Evolutionary conservation across 148 eudicot genomes (phyloP).

Genomic region (Chenopodium formosanum): DNA sequence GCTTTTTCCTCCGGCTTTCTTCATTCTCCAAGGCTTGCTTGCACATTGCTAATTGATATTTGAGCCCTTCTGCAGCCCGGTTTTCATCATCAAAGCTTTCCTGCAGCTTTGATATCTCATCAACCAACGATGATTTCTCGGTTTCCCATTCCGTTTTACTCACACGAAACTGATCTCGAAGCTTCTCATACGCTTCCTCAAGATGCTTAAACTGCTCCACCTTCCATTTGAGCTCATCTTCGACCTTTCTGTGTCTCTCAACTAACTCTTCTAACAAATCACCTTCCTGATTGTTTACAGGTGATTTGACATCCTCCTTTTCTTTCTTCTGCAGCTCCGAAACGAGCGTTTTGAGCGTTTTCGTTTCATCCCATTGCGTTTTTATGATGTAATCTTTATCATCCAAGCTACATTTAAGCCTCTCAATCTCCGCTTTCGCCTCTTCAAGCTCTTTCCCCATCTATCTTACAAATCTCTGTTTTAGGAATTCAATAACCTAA

Average conservation of each 20-base stretch:
- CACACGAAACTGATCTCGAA: slow-evolving; percentile 33
- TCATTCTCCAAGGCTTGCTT: slow-evolving; percentile 70
- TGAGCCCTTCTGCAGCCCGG: slow-evolving; percentile 42
- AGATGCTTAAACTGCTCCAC: slow-evolving; percentile 70
- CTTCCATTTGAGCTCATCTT: slow-evolving; percentile 84
- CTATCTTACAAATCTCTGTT: not conserved
- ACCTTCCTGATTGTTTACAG: slow-evolving; percentile 43
- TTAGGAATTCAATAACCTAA: not conserved
- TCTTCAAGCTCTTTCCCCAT: slow-evolving; percentile 72
- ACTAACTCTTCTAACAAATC: slow-evolving; percentile 44
- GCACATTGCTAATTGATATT: slow-evolving; percentile 48
- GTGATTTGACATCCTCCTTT: slow-evolving; percentile 32
- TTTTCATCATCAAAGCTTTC: slow-evolving; percentile 46
- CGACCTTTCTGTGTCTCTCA: slow-evolving; percentile 54
- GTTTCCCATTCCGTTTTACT: slow-evolving; percentile 64
- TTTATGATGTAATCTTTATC: slow-evolving; percentile 40
- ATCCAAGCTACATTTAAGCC: slow-evolving; percentile 39
- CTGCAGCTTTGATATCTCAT: slow-evolving; percentile 55
- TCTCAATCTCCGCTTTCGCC: slow-evolving; percentile 65
- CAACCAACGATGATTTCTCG: slow-evolving; percentile 59
- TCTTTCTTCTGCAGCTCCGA: slow-evolving; percentile 48
- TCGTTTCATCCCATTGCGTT: slow-evolving; percentile 44
- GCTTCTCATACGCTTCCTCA: slow-evolving; percentile 78
- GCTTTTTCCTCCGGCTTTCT: slow-evolving; percentile 50
- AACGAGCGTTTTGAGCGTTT: slow-evolving; percentile 43